Evolutionary conservation across 495 filamentous ascomycete species (phyloP).

Genomic region (Trichoderma erinaceum): DNA sequence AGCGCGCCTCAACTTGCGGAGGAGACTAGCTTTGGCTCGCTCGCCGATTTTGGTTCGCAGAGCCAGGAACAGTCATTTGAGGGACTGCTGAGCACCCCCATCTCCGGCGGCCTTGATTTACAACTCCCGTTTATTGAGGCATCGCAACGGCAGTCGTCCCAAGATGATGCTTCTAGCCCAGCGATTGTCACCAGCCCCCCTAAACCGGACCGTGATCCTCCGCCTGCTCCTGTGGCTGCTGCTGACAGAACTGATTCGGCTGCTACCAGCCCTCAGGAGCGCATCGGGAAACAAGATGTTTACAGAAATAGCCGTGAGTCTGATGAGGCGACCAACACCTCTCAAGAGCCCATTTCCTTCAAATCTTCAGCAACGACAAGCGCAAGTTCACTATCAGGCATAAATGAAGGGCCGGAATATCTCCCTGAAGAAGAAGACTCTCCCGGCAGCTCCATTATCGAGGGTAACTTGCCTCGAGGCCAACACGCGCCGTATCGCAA

Average conservation of each 20-base stretch:
- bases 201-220: not conserved
- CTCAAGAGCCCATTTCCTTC: constrained; percentile 37
- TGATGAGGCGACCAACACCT: constrained; percentile 35
- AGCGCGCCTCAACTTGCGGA: constrained; percentile 19
- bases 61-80: not conserved
- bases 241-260: not conserved
- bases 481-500: constrained; percentile 54
- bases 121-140: constrained; percentile 6
- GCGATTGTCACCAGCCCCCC: not conserved
- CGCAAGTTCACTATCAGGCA: constrained; percentile 43
- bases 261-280: constrained; percentile 6
- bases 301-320: constrained; percentile 45
- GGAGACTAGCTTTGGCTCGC: not conserved
- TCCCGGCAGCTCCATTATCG: constrained; percentile 36
- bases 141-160: not conserved
- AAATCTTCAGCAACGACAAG: constrained; percentile 44
- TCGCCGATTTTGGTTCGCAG: not conserved
- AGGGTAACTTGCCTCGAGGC: constrained; percentile 29
- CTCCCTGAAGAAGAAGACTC: constrained; percentile 28
- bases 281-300: constrained; percentile 27
- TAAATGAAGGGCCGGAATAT: constrained; percentile 37
- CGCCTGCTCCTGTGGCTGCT: not conserved
- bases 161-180: not conserved
- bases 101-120: not conserved
- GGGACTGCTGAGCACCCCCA: not conserved